phyloP scores from a whole-genome alignment of 1,284 basidiomycete genomes.

The Mycena citricolor region DNA sequence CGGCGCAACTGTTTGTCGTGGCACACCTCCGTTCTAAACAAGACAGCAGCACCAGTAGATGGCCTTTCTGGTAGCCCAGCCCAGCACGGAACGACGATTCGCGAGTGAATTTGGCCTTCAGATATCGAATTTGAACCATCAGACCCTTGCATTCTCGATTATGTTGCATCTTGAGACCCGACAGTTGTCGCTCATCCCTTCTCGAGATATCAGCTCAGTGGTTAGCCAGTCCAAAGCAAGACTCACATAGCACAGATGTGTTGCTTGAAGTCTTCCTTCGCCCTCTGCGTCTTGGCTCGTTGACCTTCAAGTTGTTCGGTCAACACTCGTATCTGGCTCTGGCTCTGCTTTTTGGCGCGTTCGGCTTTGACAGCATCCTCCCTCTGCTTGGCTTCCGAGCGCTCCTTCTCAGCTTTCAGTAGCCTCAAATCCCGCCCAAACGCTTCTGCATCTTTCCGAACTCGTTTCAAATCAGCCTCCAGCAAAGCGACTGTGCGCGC shows the following conservation, averaged over 20 bases:
- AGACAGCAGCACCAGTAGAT: slow-evolving; percentile 63
- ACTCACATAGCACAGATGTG: slow-evolving; percentile 62
- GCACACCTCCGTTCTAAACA: slow-evolving; percentile 75
- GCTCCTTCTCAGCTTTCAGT: slow-evolving; percentile 66
- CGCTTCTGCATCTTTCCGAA: slow-evolving; percentile 69
- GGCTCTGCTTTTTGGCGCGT: slow-evolving; percentile 61
- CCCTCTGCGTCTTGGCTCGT: slow-evolving; percentile 45
- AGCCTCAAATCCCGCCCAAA: slow-evolving; percentile 74
- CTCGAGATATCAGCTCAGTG: slow-evolving; percentile 11
- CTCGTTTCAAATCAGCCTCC: slow-evolving; percentile 68
- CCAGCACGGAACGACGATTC: slow-evolving; percentile 83
- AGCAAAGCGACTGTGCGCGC: slow-evolving; percentile 59
- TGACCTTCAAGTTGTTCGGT: slow-evolving; percentile 68
- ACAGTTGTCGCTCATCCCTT: slow-evolving; percentile 55
- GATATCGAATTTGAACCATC: slow-evolving; percentile 85
- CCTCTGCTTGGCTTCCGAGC: slow-evolving; percentile 50
- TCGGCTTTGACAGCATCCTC: slow-evolving; percentile 55
- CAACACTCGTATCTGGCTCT: slow-evolving; percentile 62
- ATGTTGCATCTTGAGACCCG: slow-evolving; percentile 63
- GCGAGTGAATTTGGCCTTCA: slow-evolving; percentile 88
- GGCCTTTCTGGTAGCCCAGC: slow-evolving; percentile 85
- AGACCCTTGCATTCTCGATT: slow-evolving; percentile 86
- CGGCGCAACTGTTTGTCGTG: background rate
- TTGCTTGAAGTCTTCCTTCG: slow-evolving; percentile 45
- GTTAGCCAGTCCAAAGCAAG: background rate